Base-by-base conservation (phyloP, 1,139 yeast species). In the Sugiyamaella pinicola region DNA sequence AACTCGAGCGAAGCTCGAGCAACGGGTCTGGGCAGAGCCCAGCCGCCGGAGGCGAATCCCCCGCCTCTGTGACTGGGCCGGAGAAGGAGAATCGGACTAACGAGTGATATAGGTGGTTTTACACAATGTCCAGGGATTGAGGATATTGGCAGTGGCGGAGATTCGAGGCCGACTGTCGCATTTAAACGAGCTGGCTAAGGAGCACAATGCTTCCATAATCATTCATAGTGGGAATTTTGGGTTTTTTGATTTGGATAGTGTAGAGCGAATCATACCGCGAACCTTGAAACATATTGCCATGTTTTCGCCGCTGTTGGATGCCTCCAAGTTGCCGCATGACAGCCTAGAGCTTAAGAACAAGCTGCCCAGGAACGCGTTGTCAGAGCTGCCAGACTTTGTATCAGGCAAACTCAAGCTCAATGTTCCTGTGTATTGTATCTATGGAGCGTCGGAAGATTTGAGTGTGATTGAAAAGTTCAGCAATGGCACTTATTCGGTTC, bases 221-320 rank as follows among this genome's bases (percentile, higher is more conserved):
- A 73, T 87, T 13, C 95, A 86, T 65, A 83, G 90, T 1, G 95
- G 95, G 13, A 85, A 84, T 60, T 86, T 87, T 70, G 95, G 95
- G 13, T 85, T 87, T 65, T 82, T 87, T 72, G 86, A 85, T 63
- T 69, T 70, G 34, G 78, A 77, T 15, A 81, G 87, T 34, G 74
- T 85, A n/a, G 71, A 69, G 9, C 73, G 79, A 57, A 80, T 84
- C 52, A 61, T 72, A 8, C 64, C 45, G 49, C 62, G 64, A 28
- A 68, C 72, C 15, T 65, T 74, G 47, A 78, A 86, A 56, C 89
- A 84, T 61, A 81, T 85, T 38, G 85, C 85, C 17, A 85, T 85
- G 54, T 84, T 84, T 61, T 82, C 85, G 57, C 85, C 85, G 13
- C 73, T 83, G 15, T 63, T 85, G 28, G 78, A 79, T 12, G 71